phyloP scores from a whole-genome alignment of 176 grass and related monocot genomes.

The Oryza punctata region DNA sequence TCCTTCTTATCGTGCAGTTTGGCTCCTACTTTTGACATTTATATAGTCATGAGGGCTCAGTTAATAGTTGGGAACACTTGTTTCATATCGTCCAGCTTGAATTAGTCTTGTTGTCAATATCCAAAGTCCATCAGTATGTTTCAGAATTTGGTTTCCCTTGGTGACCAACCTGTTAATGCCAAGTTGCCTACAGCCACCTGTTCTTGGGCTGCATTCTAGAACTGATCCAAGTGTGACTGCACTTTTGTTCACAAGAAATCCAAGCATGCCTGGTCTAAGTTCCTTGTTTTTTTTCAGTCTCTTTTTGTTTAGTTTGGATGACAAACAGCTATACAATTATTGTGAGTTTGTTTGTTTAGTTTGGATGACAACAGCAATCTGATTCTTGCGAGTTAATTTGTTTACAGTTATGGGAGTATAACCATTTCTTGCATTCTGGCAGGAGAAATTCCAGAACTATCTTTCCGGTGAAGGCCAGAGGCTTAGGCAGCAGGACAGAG shows the following conservation, averaged over 20 bases:
- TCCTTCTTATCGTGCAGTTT: neutral
- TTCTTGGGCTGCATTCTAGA: neutral
- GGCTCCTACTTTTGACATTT: neutral
- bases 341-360: neutral
- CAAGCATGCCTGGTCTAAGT: neutral
- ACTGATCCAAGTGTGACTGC: neutral
- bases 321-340: neutral
- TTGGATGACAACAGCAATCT: no score
- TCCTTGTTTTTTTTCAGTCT: no score
- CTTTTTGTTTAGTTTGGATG: neutral
- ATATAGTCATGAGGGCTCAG: neutral
- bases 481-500: constrained; percentile 59
- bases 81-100: neutral
- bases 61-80: neutral
- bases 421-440: constrained; percentile 11
- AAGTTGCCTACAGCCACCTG: neutral
- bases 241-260: neutral
- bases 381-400: no score
- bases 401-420: neutral
- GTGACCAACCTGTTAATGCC: neutral
- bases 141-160: neutral
- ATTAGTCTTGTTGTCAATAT: neutral
- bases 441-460: constrained; percentile 61
- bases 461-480: constrained; percentile 57
- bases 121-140: neutral